Evolutionary conservation across 2,329 filamentous ascomycete species (phyloP), one percentile per base, ranked within the genome.

Genomic region (Calonectria hongkongensis): DNA sequence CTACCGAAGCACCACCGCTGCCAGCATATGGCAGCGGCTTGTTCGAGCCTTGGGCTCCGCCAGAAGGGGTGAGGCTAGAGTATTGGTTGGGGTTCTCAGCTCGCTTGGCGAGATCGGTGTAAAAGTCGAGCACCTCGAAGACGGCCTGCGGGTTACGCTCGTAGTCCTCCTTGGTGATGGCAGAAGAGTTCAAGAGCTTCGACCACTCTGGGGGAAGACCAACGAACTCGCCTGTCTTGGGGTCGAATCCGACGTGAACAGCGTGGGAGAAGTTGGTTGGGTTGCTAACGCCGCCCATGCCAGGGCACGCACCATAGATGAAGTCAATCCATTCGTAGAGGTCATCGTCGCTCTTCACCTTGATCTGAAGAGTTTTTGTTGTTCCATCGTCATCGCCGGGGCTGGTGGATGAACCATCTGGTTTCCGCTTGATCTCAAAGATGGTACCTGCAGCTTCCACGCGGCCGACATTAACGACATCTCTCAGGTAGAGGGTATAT

Each of bases 241-340:
- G 95, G 83, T 99, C 97, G 82, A 98, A 99, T 73, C 97, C 97
- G 77, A 99, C 97, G 83, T 99, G 97, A 28, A 99, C 96, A 58
- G 96, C 94, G 83, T 99, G 97, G 28, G 94, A 95, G 87, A 99
- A 99, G 87, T 98, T 98, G 76, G 97, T 98, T 7, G 97, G 97
- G 84, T 98, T 98, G 86, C 96, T 98, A 70, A 99, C 97, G 79
- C 97, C 97, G 74, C 97, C 96, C 95, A 98, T 98, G 74, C 95
- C 96, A 21, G 97, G 97, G 84, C 96, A 98, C 76, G 96, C 94
- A 79, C 96, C 95, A 83, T 98, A 98, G 77, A 99, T 97, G 83
- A 96, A 95, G 84, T 99, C 97, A 81, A 98, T 98, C 97, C 97
- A 99, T 80, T 98, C 95, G 84, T 99, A 99, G 67, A 99, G 92